A percentile compares a stretch with the other conserved stretches of the same genome.
phyloP scores from a whole-genome alignment of 768 basidiomycete genomes.

The Austroboletus eburneus region DNA sequence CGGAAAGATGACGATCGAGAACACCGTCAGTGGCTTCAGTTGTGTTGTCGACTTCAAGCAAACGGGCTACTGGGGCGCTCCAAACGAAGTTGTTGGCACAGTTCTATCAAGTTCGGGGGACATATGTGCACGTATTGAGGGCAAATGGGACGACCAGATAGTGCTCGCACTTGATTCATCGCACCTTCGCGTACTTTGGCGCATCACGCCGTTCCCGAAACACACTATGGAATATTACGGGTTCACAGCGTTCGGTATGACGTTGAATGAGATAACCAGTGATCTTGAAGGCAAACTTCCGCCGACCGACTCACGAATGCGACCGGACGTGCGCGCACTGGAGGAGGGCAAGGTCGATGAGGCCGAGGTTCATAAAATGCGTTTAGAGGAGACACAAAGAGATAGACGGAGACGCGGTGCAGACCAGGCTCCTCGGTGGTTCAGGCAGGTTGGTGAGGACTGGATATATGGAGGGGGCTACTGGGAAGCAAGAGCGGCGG shows the following conservation, averaged over 20 bases:
- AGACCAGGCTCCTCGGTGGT: conserved; percentile 70
- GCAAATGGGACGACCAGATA: conserved; percentile 86
- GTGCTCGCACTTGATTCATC: conserved; percentile 63
- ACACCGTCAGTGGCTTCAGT: conserved; percentile 47
- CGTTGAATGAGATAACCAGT: conserved; percentile 73
- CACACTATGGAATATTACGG: conserved; percentile 73
- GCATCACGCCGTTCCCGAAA: conserved; percentile 67
- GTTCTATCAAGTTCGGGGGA: conserved; percentile 53
- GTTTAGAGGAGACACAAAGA: conserved; percentile 74
- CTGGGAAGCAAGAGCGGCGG: conserved; percentile 68
- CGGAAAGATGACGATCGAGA: conserved; percentile 74
- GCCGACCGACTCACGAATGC: conserved; percentile 75
- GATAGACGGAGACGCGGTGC: conserved; percentile 58
- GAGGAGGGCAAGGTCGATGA: conserved; percentile 70
- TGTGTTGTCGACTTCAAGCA: conserved; percentile 85
- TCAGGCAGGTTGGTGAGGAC: conserved; percentile 61
- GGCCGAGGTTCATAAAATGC: conserved; percentile 69
- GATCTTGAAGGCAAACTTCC: conserved; percentile 64
- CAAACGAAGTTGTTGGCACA: conserved; percentile 65
- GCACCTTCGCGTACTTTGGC: conserved; percentile 76
- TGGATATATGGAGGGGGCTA: conserved; percentile 80
- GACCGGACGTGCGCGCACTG: conserved; percentile 79
- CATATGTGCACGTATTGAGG: conserved; percentile 63
- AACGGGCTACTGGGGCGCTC: conserved; percentile 76
- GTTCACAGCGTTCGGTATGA: conserved; percentile 75